Conservation (phyloP, 345 rosid species). For the Syzygium jambos region DNA sequence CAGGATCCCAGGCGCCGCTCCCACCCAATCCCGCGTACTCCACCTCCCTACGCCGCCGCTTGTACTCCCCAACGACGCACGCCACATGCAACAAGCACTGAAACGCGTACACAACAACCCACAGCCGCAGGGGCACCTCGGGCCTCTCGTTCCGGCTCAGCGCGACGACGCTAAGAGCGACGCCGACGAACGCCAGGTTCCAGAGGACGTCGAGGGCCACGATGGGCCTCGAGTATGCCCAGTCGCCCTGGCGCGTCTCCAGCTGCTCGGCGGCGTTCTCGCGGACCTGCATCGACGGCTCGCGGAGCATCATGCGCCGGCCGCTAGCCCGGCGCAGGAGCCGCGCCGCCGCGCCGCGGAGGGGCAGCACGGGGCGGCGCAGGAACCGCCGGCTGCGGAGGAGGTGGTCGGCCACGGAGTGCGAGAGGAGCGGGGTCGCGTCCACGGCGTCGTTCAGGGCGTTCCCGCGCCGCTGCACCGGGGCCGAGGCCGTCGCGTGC, state of each 20-base stretch:
- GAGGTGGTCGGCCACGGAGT: slow-evolving; percentile 22
- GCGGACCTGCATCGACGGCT: slow-evolving; percentile 69
- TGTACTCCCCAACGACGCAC: slow-evolving; percentile 50
- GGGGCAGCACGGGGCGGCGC: slow-evolving; percentile 45
- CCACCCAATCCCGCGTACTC: slow-evolving; percentile 2
- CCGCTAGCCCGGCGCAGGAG: slow-evolving; percentile 71
- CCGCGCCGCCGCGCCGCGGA: slow-evolving; percentile 52
- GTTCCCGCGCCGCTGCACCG: neutral
- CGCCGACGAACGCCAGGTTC: slow-evolving; percentile 50
- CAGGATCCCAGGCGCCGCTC: slow-evolving; percentile 4
- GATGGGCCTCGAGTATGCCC: slow-evolving; percentile 77
- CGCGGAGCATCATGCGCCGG: slow-evolving; percentile 75
- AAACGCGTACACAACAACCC: slow-evolving; percentile 55
- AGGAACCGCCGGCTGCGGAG: slow-evolving; percentile 48
- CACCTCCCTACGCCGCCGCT: slow-evolving; percentile 27
- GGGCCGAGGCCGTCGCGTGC: neutral
- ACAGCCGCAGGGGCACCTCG: slow-evolving; percentile 56
- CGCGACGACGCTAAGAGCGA: slow-evolving; percentile 36
- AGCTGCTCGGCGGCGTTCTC: slow-evolving; percentile 92
- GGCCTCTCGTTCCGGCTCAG: slow-evolving; percentile 47
- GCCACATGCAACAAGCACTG: slow-evolving; percentile 67
- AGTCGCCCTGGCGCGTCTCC: slow-evolving; percentile 65
- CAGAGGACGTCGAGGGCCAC: slow-evolving; percentile 59
- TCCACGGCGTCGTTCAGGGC: slow-evolving; percentile 4
- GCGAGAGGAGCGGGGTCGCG: slow-evolving; percentile 16